phyloP scores from a whole-genome alignment of 2,329 filamentous ascomycete genomes.

The Cladophialophora exuberans region DNA sequence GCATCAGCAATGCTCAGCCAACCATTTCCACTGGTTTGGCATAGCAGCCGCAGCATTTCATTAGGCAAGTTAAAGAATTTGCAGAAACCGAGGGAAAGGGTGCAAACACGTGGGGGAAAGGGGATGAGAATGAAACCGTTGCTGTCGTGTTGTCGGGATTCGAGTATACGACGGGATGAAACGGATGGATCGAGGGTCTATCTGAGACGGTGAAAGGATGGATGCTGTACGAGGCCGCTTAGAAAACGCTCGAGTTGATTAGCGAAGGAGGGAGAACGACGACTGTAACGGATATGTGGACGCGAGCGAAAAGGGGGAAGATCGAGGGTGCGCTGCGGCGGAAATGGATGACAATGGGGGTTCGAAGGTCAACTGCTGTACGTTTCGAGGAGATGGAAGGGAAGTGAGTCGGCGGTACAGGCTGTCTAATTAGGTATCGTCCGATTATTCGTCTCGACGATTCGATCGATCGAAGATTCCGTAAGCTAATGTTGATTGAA shows the following conservation, averaged over 20 bases:
- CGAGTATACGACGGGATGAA: too few species aligned
- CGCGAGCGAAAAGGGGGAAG: slow-evolving; percentile 12
- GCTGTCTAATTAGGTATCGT: slow-evolving; percentile 27
- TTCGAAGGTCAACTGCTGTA: slow-evolving; percentile 10
- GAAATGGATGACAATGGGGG: slow-evolving; percentile 10
- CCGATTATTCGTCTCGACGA: slow-evolving; percentile 29
- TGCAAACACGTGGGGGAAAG: too few species aligned
- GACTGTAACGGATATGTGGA: slow-evolving; percentile 6
- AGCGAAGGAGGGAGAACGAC: slow-evolving; percentile 9
- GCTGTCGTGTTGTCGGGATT: too few species aligned
- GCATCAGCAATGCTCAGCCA: slow-evolving; percentile 1
- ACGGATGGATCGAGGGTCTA: too few species aligned
- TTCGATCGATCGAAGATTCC: slow-evolving; percentile 25
- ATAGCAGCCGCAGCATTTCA: too few species aligned
- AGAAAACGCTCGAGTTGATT: too few species aligned
- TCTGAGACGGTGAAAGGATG: too few species aligned
- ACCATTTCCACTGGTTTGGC: not conserved
- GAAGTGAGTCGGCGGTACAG: slow-evolving; percentile 14
- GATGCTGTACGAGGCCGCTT: too few species aligned
- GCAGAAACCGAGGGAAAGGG: too few species aligned
- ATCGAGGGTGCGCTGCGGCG: slow-evolving; percentile 8
- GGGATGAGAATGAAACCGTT: too few species aligned
- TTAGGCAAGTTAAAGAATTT: too few species aligned
- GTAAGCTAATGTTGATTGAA: slow-evolving; percentile 26
- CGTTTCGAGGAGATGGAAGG: slow-evolving; percentile 19